Evolutionary conservation across 148 eudicot genomes (phyloP).

Genomic region (Camellia lanceoleosa): DNA sequence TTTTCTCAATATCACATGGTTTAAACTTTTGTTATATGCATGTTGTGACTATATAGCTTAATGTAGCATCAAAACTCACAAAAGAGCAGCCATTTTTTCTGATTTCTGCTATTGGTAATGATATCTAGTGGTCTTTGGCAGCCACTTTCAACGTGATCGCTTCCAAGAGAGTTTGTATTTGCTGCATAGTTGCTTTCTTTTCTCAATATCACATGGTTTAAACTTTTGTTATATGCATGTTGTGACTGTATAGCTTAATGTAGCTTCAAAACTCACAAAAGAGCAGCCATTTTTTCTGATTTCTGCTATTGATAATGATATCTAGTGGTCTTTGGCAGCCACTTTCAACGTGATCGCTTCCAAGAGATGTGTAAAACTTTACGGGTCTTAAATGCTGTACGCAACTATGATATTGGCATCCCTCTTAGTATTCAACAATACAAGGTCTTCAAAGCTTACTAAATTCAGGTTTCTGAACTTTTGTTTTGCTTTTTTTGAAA

Average conservation of each 20-base stretch:
- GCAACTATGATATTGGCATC: constrained; percentile 76
- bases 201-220: not conserved
- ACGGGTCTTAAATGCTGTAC: constrained; percentile 94
- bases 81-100: constrained; percentile 26
- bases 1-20: not conserved
- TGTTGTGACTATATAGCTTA: not conserved
- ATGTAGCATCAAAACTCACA: constrained; percentile 8
- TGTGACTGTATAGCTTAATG: not conserved
- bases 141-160: constrained; percentile 92
- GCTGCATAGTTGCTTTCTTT: not conserved
- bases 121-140: constrained; percentile 98
- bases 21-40: constrained; percentile 1
- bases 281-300: constrained; percentile 34
- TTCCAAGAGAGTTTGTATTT: constrained; percentile 17
- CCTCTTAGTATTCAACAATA: constrained; percentile 94
- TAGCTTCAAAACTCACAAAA: constrained; percentile 6
- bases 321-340: constrained; percentile 99
- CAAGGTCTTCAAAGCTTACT: constrained; percentile 50
- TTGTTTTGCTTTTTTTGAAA: not conserved
- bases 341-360: constrained; percentile 89
- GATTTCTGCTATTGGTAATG: constrained; percentile 62
- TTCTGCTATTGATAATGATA: constrained; percentile 66
- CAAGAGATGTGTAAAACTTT: constrained; percentile 91
- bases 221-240: constrained; percentile 1
- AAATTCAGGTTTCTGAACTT: not conserved